Base-by-base conservation (phyloP, 331 rosid species). In the Cydonia oblonga region DNA sequence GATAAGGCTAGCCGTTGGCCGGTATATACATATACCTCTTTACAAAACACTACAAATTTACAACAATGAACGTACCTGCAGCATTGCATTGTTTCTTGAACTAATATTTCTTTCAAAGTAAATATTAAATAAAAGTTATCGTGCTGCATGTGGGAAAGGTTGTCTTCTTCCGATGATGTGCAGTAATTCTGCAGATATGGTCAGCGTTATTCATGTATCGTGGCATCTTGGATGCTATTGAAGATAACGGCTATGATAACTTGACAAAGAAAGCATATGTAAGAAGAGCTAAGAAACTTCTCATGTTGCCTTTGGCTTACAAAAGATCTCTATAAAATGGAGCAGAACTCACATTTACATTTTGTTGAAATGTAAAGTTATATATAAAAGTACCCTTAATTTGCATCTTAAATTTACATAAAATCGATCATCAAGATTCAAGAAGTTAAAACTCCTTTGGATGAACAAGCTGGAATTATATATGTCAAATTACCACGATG, bases 1-100 rank as follows among this genome's bases (percentile, higher is more conserved):
- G 86, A 93, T 66, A 87, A 90, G 70, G 89, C 78, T n/a, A 90
- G 96, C 80, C 93, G 97, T 70, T 86, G 98, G 97, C 98, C 92
- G 70, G 90, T 90, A 87, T 14, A 52, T 28, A 28, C 9, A 52
- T n/a, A 10, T 38, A 9, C 42, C 42, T 38, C 42, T 38, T 15
- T 16, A 44, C 1, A 15, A 15, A 15, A 46, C 53, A 16, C 53
- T 16, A 46, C 53, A 5, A 46, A 46, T 46, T 46, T 46, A 46
- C 53, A 46, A 46, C 13, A 38, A 38, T 16, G 53, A 46, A 15
- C 18, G 53, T 46, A 15, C 19, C 0, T 46, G n/a, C 53, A 46
- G 53, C 53, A 5, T 46, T 46, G 53, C 9, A 16, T 38, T 38
- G 42, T 38, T 38, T 38, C 42, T 38, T 38, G 42, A 38, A 38